Percentiles rank a stretch among this genome's conserved stretches.
Evolutionary conservation across 352 stramenopile genomes (phyloP).

Genomic region (Thalassiosira delicatula): DNA sequence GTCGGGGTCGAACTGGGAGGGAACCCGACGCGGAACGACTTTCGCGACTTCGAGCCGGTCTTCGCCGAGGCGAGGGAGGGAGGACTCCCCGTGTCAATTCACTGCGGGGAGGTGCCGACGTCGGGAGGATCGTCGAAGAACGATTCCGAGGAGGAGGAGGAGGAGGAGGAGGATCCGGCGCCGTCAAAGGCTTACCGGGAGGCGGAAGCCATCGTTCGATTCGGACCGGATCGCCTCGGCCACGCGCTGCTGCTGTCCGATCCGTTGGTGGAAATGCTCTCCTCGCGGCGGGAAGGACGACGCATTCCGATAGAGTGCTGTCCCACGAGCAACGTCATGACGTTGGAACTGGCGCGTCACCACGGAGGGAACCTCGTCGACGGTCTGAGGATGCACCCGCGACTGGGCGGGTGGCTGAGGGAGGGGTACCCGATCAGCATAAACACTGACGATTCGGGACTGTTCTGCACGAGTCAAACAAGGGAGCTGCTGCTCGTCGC

Average conservation of each 20-base stretch:
- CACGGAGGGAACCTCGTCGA: constrained; percentile 73
- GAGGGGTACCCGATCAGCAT: constrained; percentile 87
- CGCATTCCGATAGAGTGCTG: constrained; percentile 92
- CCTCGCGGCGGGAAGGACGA: too few species aligned
- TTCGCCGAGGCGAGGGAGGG: constrained; percentile 84
- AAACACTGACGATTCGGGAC: constrained; percentile 92
- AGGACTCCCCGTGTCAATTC: constrained; percentile 88
- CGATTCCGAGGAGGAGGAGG: too few species aligned
- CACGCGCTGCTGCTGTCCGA: constrained; percentile 89
- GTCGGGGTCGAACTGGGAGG: constrained; percentile 80
- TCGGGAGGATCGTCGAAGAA: too few species aligned
- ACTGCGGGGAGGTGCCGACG: constrained; percentile 91
- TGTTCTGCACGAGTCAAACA: constrained; percentile 90
- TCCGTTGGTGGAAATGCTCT: constrained; percentile 84
- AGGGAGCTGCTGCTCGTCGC: constrained; percentile 88
- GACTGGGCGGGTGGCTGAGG: constrained; percentile 73
- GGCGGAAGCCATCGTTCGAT: constrained; percentile 87
- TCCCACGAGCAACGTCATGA: constrained; percentile 93
- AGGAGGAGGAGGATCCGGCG: too few species aligned
- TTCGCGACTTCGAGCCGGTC: constrained; percentile 86
- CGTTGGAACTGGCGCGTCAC: constrained; percentile 87
- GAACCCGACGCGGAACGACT: constrained; percentile 86
- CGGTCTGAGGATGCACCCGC: constrained; percentile 87
- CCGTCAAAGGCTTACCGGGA: constrained; percentile 83
- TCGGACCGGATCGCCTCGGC: constrained; percentile 90